Conservation (phyloP, 768 basidiomycete genomes). For the Podaxis rugospora region DNA sequence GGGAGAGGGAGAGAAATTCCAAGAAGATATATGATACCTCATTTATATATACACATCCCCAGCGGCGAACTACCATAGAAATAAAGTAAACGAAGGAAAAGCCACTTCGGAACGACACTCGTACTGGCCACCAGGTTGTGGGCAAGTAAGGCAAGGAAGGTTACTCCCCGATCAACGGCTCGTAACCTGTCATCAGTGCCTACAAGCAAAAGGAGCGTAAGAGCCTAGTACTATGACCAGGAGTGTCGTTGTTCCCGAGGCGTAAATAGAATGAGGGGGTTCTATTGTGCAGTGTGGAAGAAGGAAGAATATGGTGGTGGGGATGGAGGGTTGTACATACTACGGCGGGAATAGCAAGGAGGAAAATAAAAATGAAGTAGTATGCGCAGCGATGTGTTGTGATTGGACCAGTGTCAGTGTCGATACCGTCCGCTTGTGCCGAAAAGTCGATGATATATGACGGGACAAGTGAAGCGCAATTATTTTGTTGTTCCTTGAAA, state of each 20-base stretch:
- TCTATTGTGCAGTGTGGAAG: not conserved
- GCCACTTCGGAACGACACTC: not conserved
- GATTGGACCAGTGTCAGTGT: not conserved
- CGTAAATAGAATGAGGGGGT: not conserved
- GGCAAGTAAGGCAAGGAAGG: not conserved
- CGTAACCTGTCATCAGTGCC: not conserved
- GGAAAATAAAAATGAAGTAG: not conserved
- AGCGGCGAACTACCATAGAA: not conserved
- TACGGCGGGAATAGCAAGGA: not conserved
- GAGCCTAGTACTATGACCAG: too few species aligned
- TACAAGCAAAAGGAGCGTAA: too few species aligned
- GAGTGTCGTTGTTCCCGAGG: not conserved
- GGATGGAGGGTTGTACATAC: not conserved
- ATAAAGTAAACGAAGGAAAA: not conserved
- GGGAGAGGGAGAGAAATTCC: too few species aligned
- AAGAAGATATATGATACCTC: not conserved
- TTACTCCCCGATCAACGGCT: conserved; percentile 7
- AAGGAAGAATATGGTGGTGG: not conserved
- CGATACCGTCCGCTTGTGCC: not conserved
- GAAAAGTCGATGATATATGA: not conserved
- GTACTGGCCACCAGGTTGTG: not conserved
- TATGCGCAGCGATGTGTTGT: not conserved
- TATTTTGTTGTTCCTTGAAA: not conserved
- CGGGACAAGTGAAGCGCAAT: not conserved
- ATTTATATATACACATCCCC: not conserved